Evolutionary conservation across 345 rosid species (phyloP), one percentile per base, ranked within the genome.

Genomic region (Acer yangbiense): DNA sequence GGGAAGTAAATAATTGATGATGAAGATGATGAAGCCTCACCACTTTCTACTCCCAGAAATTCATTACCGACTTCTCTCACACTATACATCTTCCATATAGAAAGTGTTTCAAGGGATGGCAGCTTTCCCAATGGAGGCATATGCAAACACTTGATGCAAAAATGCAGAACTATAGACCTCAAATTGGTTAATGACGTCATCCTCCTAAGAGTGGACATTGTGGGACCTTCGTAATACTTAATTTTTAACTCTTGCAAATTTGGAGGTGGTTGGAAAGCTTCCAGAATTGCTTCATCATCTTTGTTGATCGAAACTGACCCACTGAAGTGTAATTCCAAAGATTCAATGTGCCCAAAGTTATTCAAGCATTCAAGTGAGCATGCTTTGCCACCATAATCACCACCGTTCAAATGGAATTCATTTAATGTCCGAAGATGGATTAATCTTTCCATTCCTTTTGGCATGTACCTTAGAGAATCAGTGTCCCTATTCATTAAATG

Each of bases 361-460:
- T n/a, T n/a, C 65, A 44, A 6, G 10, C 20, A 64, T 9, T 70
- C 61, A 1, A 78, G 72, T 23, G 44, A 17, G 39, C 57, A 75
- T 13, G 67, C 58, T 6, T 52, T 13, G 8, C 44, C 62, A 25
- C 9, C 65, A 13, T 21, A 18, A 12, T 8, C 57, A 50, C 35
- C 64, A 23, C 23, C 17, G 21, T 72, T 2, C 16, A 66, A 23
- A 27, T 3, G 17, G 35, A 78, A 58, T 1, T 11, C 8, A 23
- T 21, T 44, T 35, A 78, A 11, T 13, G 77, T 55, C 44, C 60
- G 41, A 6, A 73, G 63, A 29, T 6, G 11, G 46, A 0, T 66
- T 67, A 73, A 44, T 27, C 35, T 44, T 13, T 16, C 69, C 18
- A 79, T 43, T 32, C 74, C 77, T 46, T 68, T 79, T 7, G 77